phyloP scores from a whole-genome alignment of 345 rosid species.

The Excoecaria cochinchinensis region DNA sequence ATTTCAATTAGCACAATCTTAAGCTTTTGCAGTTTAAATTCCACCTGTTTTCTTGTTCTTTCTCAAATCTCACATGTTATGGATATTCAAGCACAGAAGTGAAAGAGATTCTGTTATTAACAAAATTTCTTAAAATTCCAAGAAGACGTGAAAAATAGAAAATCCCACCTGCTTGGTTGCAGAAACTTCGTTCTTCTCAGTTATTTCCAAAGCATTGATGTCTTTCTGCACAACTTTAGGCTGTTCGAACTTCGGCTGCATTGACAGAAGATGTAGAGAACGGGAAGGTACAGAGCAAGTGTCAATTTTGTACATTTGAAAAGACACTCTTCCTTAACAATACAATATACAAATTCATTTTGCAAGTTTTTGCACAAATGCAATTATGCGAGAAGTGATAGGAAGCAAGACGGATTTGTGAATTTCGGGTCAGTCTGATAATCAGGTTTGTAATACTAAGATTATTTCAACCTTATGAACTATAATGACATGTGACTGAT shows the following conservation, averaged over 20 bases:
- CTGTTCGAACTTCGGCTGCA: conserved; percentile 11
- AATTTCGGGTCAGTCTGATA: too few species aligned
- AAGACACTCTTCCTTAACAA: neutral
- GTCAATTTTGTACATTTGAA: neutral
- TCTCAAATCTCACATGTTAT: too few species aligned
- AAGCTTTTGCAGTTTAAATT: too few species aligned
- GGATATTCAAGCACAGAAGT: too few species aligned
- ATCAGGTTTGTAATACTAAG: neutral
- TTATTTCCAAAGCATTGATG: conserved; percentile 8
- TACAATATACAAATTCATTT: neutral
- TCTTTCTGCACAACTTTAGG: conserved; percentile 18
- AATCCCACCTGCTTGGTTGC: conserved; percentile 3
- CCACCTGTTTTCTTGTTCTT: too few species aligned
- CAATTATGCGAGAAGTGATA: neutral
- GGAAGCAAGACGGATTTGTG: neutral
- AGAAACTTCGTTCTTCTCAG: conserved; percentile 18
- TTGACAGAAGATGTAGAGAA: neutral
- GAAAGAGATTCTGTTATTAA: too few species aligned
- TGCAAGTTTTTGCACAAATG: neutral
- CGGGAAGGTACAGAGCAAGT: neutral
- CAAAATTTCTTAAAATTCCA: neutral
- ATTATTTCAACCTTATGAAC: too few species aligned
- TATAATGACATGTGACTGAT: too few species aligned
- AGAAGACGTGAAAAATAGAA: neutral
- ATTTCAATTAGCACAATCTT: too few species aligned